phyloP scores from a whole-genome alignment of 768 basidiomycete genomes.

The Termitomyces sp. region DNA sequence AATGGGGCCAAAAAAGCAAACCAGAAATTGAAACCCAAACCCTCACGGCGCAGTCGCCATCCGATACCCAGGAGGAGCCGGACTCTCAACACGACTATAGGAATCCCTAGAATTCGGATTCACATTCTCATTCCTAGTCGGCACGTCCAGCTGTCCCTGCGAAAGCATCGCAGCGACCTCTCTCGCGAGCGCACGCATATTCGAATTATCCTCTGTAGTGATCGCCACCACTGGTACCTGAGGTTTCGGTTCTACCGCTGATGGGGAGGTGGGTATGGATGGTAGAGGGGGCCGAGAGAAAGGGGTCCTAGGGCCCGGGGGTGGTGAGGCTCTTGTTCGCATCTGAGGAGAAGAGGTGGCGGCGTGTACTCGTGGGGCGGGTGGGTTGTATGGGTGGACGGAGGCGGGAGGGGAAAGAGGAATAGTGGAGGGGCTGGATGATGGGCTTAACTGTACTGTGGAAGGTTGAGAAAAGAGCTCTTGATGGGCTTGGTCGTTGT shows the following conservation, averaged over 20 bases:
- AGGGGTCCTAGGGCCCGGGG: background rate
- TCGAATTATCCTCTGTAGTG: background rate
- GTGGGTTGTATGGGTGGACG: background rate
- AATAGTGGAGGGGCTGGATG: constrained; percentile 1
- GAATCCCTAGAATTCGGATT: constrained; percentile 4
- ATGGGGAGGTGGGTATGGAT: background rate
- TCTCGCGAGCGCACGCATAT: constrained; percentile 26
- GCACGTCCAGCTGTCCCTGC: constrained; percentile 16
- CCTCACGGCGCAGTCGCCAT: background rate
- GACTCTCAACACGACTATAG: background rate
- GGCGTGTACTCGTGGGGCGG: background rate
- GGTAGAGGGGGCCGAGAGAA: background rate
- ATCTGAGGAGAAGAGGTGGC: background rate
- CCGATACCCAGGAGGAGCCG: constrained; percentile 17
- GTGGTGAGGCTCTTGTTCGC: background rate
- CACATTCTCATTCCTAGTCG: background rate
- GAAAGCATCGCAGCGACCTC: constrained; percentile 25
- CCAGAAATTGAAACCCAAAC: background rate
- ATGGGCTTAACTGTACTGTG: background rate
- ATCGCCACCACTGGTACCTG: background rate
- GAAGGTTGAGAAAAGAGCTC: background rate
- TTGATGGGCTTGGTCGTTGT: background rate
- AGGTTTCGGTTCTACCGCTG: background rate
- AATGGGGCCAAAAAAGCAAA: background rate
- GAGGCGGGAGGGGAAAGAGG: background rate